A percentile compares a stretch with the other conserved stretches of the same genome.
phyloP scores from a whole-genome alignment of 441 rosid genomes.

The Populus trichocarpa region DNA sequence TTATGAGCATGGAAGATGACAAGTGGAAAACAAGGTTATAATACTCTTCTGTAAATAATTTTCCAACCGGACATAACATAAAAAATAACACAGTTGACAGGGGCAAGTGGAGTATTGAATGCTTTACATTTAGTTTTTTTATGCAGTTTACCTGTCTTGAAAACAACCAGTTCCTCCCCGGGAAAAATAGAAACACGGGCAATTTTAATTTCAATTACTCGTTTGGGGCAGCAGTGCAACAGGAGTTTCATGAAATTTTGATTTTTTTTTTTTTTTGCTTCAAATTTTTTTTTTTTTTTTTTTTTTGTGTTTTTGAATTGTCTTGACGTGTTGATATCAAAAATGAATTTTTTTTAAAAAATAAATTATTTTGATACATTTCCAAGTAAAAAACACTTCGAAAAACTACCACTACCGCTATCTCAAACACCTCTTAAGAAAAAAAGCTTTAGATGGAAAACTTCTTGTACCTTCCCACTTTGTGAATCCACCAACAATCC shows the following conservation, averaged over 20 bases:
- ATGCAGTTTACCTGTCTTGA: background rate
- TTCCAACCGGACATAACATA: background rate
- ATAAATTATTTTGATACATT: too few relatives aligned
- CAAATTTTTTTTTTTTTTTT: too few relatives aligned
- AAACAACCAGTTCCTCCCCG: background rate
- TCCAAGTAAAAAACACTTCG: too few relatives aligned
- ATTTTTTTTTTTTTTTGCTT: too few relatives aligned
- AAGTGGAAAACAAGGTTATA: background rate
- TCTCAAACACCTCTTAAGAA: background rate
- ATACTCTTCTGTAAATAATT: background rate
- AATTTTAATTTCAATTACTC: background rate
- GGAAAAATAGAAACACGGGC: background rate
- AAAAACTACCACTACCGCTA: background rate
- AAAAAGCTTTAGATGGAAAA: background rate
- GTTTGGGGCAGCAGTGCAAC: too few relatives aligned
- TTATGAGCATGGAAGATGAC: background rate
- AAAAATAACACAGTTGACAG: background rate
- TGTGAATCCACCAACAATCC: conserved; percentile 68
- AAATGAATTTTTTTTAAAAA: too few relatives aligned
- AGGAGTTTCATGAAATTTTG: too few relatives aligned
- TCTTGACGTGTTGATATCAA: too few relatives aligned
- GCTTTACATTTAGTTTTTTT: background rate
- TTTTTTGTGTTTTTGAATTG: too few relatives aligned
- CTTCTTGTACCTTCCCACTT: conserved; percentile 58
- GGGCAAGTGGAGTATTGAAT: background rate